These are phyloP conservation scores for Claviceps cyperi DNA, from an alignment of 2,329 filamentous ascomycete genomes.

Conservation along the genomic window DNA sequence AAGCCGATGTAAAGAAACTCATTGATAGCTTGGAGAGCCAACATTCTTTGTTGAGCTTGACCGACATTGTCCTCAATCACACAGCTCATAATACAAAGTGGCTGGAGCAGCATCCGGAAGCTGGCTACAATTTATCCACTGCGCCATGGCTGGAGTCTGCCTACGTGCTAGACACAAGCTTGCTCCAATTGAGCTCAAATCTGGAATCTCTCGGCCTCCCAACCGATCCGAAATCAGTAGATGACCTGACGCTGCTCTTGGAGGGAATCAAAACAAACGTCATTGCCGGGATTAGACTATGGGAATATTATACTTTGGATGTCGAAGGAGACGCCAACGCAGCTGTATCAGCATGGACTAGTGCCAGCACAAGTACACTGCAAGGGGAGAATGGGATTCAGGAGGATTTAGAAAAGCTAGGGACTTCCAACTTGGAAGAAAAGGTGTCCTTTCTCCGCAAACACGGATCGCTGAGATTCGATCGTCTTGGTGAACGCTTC, in stretches of 20 bases:
- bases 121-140: slow-evolving; percentile 85
- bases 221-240: slow-evolving; percentile 51
- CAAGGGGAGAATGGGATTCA: slow-evolving; percentile 24
- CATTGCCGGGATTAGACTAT: slow-evolving; percentile 62
- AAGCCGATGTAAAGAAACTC: slow-evolving; percentile 65
- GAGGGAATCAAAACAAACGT: slow-evolving; percentile 69
- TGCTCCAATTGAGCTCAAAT: slow-evolving; percentile 63
- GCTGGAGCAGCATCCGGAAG: slow-evolving; percentile 87
- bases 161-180: slow-evolving; percentile 43
- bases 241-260: slow-evolving; percentile 72
- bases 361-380: slow-evolving; percentile 40
- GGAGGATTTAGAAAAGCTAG: slow-evolving; percentile 31
- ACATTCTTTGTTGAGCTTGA: slow-evolving; percentile 73
- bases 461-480: slow-evolving; percentile 54
- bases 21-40: slow-evolving; percentile 71
- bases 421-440: slow-evolving; percentile 28
- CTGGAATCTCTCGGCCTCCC: slow-evolving; percentile 61
- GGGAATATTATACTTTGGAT: slow-evolving; percentile 86
- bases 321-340: slow-evolving; percentile 57
- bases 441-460: slow-evolving; percentile 50
- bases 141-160: slow-evolving; percentile 64
- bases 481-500: slow-evolving; percentile 68
- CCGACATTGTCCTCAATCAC: slow-evolving; percentile 96
- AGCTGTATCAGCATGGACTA: slow-evolving; percentile 57
- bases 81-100: slow-evolving; percentile 92